Evolutionary conservation across 192 early-diverging fungal species (phyloP).

Genomic region (Backusella luteola): DNA sequence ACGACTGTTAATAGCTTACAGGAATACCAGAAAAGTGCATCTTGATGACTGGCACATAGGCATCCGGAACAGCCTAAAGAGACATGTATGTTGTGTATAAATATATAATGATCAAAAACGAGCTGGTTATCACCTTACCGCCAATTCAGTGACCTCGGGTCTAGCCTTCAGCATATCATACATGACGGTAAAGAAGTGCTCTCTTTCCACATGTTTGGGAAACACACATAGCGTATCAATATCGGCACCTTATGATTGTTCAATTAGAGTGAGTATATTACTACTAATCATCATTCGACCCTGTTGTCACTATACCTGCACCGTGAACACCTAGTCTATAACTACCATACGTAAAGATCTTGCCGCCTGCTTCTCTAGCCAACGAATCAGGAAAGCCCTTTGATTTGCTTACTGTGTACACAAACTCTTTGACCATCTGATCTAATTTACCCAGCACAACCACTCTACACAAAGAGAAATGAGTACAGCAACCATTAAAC

Average conservation of each 20-base stretch:
- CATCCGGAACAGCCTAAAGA: conserved; percentile 72
- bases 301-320: conserved; percentile 50
- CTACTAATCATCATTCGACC: background rate
- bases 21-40: conserved; percentile 90
- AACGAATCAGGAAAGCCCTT: conserved; percentile 78
- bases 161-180: conserved; percentile 77
- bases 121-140: conserved; percentile 37
- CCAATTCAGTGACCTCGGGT: conserved; percentile 83
- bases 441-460: conserved; percentile 87
- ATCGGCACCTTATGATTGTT: conserved; percentile 71
- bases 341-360: conserved; percentile 97
- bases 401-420: conserved; percentile 65
- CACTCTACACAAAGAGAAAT: conserved; percentile 52
- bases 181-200: conserved; percentile 94
- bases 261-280: background rate
- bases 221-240: conserved; percentile 97
- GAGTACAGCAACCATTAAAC: background rate
- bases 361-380: conserved; percentile 87
- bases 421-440: conserved; percentile 90
- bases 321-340: conserved; percentile 95
- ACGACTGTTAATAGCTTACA: conserved; percentile 43
- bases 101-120: background rate
- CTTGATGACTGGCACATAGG: conserved; percentile 94
- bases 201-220: conserved; percentile 83
- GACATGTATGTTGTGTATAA: background rate